phyloP scores from a whole-genome alignment of 768 basidiomycete species.

The Auriscalpium vulgare region DNA sequence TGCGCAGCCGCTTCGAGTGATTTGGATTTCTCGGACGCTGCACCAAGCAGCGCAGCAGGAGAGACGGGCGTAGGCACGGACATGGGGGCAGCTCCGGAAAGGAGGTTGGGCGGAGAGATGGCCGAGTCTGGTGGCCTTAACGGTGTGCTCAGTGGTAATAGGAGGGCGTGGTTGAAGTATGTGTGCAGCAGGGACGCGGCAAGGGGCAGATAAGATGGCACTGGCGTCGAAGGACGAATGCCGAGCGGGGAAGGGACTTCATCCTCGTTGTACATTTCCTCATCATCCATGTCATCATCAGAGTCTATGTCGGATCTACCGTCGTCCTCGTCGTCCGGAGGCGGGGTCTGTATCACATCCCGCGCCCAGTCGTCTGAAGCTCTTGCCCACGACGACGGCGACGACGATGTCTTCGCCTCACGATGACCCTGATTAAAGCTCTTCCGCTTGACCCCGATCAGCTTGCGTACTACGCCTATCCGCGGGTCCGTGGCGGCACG shows the following conservation, averaged over 20 bases:
- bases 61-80: conserved; percentile 83
- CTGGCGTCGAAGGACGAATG: conserved; percentile 61
- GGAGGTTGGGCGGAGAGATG: conserved; percentile 33
- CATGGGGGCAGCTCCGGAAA: conserved; percentile 30
- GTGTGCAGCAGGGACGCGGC: conserved; percentile 63
- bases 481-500: conserved; percentile 62
- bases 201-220: conserved; percentile 60
- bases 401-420: conserved; percentile 25
- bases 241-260: conserved; percentile 19
- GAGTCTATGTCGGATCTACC: conserved; percentile 32
- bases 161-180: conserved; percentile 53
- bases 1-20: conserved; percentile 60
- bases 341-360: conserved; percentile 18
- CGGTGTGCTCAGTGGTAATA: conserved; percentile 56
- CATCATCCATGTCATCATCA: conserved; percentile 32
- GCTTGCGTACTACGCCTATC: conserved; percentile 55
- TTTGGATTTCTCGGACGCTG: conserved; percentile 56
- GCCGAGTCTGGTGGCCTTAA: conserved; percentile 52
- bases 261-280: conserved; percentile 12
- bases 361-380: conserved; percentile 43
- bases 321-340: conserved; percentile 26
- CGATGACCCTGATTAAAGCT: conserved; percentile 30
- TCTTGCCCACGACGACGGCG: conserved; percentile 32
- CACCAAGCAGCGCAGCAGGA: conserved; percentile 62
- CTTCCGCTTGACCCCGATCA: conserved; percentile 69